Percentiles rank a stretch among this genome's conserved stretches.
Evolutionary conservation across 768 basidiomycete genomes (phyloP).

Genomic region (Mycena kentingensis): DNA sequence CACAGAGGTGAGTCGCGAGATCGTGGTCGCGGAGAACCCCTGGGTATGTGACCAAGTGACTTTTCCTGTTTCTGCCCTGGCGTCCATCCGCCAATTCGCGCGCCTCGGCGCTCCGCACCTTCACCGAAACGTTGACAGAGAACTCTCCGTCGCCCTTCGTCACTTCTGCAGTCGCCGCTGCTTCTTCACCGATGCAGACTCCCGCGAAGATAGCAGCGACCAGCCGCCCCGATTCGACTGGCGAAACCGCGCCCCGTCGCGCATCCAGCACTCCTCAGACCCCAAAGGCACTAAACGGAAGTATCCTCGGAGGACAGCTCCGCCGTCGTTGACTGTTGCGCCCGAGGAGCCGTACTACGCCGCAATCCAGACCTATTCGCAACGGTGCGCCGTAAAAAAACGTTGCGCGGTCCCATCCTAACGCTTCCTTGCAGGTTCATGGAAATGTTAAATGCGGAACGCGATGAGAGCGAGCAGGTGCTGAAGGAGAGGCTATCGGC

Average conservation of each 20-base stretch:
- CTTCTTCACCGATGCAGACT: slow-evolving; percentile 32
- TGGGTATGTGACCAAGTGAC: background rate
- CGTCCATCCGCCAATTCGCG: background rate
- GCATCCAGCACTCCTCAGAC: slow-evolving; percentile 24
- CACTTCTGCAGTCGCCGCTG: slow-evolving; percentile 20
- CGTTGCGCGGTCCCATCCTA: background rate
- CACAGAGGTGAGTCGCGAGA: no score
- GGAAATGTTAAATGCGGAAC: slow-evolving; percentile 59
- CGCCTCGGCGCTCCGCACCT: background rate
- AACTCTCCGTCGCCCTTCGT: slow-evolving; percentile 13
- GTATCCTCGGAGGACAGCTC: slow-evolving; percentile 38
- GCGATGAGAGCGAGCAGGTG: slow-evolving; percentile 60
- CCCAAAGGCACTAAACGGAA: slow-evolving; percentile 17
- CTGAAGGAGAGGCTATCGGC: slow-evolving; percentile 63
- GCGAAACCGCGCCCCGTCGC: slow-evolving; percentile 56
- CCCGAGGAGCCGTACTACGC: slow-evolving; percentile 47
- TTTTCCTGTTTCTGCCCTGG: background rate
- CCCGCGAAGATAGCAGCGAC: slow-evolving; percentile 27
- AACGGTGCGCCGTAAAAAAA: slow-evolving; percentile 46
- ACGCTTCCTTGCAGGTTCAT: slow-evolving; percentile 38
- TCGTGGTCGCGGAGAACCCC: background rate
- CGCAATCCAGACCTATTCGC: slow-evolving; percentile 54
- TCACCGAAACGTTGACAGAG: background rate
- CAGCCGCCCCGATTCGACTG: slow-evolving; percentile 56
- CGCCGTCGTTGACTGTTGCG: slow-evolving; percentile 34